phyloP scores from a whole-genome alignment of 352 stramenopile species.

The Bremia lactucae region DNA sequence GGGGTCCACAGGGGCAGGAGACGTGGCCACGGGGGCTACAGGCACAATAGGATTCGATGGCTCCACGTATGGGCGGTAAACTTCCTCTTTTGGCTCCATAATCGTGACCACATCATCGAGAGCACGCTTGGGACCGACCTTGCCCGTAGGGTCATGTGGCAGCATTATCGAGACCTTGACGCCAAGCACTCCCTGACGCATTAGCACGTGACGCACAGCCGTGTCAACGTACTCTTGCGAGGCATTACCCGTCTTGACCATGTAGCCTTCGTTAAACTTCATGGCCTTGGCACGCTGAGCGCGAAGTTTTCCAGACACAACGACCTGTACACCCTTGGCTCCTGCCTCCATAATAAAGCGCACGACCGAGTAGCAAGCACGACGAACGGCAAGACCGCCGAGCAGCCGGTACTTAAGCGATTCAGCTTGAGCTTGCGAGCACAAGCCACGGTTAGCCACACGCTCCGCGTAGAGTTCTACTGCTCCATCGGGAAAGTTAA shows the following conservation, averaged over 20 bases:
- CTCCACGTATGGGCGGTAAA: constrained; percentile 77
- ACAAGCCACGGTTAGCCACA: constrained; percentile 97
- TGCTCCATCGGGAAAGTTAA: constrained; percentile 90
- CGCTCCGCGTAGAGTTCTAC: constrained; percentile 99
- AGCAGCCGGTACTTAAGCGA: constrained; percentile 99
- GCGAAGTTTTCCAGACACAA: constrained; percentile 98
- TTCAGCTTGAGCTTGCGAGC: constrained; percentile 97
- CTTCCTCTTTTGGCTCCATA: constrained; percentile 97
- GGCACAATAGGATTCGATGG: constrained; percentile 45
- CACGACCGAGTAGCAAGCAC: constrained; percentile 98
- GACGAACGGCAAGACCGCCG: constrained; percentile 94
- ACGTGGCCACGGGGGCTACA: constrained; percentile 17
- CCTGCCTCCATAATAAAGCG: constrained; percentile 99
- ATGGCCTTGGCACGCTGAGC: constrained; percentile 99
- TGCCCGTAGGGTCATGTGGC: constrained; percentile 95
- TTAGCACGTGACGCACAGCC: constrained; percentile 97
- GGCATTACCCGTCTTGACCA: constrained; percentile 99
- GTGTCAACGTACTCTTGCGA: constrained; percentile 97
- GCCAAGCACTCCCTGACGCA: constrained; percentile 99
- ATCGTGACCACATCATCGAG: constrained; percentile 99
- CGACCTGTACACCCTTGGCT: constrained; percentile 98
- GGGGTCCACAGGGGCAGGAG: constrained; percentile 26
- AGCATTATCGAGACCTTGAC: constrained; percentile 99
- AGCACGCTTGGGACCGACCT: constrained; percentile 94
- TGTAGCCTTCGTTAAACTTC: constrained; percentile 99